Base-by-base conservation (phyloP, 805 yeast genomes). In the Lipomyces spencermartinsiae region DNA sequence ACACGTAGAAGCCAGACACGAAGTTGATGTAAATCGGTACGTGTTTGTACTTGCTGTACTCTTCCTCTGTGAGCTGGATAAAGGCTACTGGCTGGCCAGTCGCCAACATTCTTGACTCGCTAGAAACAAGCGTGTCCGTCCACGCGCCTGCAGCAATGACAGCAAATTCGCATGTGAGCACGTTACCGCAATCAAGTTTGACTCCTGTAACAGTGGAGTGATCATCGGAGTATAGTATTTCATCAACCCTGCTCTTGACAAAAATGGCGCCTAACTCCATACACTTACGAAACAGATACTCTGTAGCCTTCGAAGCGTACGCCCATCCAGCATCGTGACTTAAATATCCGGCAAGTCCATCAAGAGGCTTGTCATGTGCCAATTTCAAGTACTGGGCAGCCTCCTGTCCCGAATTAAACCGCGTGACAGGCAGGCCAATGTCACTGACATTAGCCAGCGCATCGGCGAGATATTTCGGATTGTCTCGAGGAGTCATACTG, bases 331-430 rank as follows among this genome's bases (percentile, higher is more conserved):
- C 73, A 14, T 55, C 67, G 31, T 65, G 67, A 35, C 68, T 71
- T 59, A 76, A 74, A 58, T 75, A 77, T 0, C 80, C 78, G 22
- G 73, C 64, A 2, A 76, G 68, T 16, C 69, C 74, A 22, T 74
- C 73, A 31, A 75, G 58, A 10, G 79, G 76, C 22, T 74, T 63
- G 8, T 69, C 65, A 54, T 78, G 77, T n/a, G 49, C n/a, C 54
- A 75, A 76, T 29, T 77, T 74, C 19, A 63, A 25, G 31, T 51
- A 59, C 12, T 49, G n/a, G 14, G 61, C 35, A 10, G 55, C 64
- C 16, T 66, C 61, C 6, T 59, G 62, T 4, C 58, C 62, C 31
- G 33, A 22, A 10, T 31, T 9, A 34, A 72, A 65, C 29, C 43
- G 57, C n/a, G 66, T 63, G 35, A 66, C 66, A 5, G 62, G 67